Percentiles rank a stretch among this genome's conserved stretches.
phyloP scores from a whole-genome alignment of 1,139 yeast species.

The Meyerozyma smithsonii region DNA sequence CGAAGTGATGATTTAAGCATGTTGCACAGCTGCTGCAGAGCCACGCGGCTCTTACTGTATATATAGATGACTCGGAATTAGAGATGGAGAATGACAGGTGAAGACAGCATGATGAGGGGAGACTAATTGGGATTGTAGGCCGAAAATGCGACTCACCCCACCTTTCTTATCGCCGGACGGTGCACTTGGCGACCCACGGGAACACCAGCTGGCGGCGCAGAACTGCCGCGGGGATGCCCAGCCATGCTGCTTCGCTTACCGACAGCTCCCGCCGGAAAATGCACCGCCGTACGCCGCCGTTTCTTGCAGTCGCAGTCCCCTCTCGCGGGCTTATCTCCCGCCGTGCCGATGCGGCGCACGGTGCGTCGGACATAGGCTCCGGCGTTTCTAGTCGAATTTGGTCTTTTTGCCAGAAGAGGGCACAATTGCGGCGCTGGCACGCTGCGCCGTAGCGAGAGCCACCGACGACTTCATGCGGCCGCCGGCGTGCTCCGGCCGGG shows the following conservation, averaged over 20 bases:
- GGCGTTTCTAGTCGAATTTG: slow-evolving; percentile 44
- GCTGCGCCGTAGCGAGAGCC: slow-evolving; percentile 83
- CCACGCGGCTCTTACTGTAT: background rate
- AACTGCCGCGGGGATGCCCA: too few species aligned
- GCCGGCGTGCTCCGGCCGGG: slow-evolving; percentile 3
- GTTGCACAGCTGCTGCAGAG: background rate
- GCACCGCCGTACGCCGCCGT: too few species aligned
- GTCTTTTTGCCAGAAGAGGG: slow-evolving; percentile 87
- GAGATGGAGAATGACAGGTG: background rate
- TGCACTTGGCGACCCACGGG: too few species aligned
- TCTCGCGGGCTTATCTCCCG: background rate
- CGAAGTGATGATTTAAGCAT: slow-evolving; percentile 1
- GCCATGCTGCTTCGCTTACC: too few species aligned
- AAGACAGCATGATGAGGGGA: background rate
- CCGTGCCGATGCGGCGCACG: background rate
- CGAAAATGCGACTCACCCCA: background rate
- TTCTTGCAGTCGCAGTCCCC: too few species aligned
- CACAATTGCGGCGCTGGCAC: slow-evolving; percentile 88
- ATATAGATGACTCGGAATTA: background rate
- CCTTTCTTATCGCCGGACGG: background rate
- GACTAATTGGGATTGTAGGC: background rate
- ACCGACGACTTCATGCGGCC: slow-evolving; percentile 63
- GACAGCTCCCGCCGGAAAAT: too few species aligned
- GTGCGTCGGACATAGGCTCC: background rate
- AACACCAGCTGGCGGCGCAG: too few species aligned